phyloP scores from a whole-genome alignment of 495 filamentous ascomycete species.

The Aspergillus cristatus region DNA sequence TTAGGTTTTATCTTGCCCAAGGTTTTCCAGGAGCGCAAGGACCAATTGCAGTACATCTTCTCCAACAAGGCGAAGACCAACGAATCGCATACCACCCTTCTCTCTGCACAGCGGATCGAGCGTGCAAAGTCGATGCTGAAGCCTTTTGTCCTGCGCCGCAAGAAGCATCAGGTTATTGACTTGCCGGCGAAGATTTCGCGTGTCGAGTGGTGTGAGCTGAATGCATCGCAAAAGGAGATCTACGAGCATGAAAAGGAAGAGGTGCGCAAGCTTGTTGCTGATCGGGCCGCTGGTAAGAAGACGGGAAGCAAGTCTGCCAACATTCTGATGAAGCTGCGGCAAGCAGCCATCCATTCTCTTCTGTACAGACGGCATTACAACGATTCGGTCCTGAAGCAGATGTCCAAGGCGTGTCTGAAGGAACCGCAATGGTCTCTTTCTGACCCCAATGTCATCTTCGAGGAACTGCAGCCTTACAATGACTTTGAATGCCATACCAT shows the following conservation, averaged over 20 bases:
- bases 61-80: slow-evolving; percentile 80
- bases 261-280: slow-evolving; percentile 45
- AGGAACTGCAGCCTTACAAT: slow-evolving; percentile 62
- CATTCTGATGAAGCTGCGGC: slow-evolving; percentile 81
- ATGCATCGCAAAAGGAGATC: slow-evolving; percentile 54
- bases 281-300: slow-evolving; percentile 48
- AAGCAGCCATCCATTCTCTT: slow-evolving; percentile 88
- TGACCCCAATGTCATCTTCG: slow-evolving; percentile 54
- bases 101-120: slow-evolving; percentile 76
- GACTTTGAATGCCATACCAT: slow-evolving; percentile 80
- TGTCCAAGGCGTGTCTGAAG: slow-evolving; percentile 64
- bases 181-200: slow-evolving; percentile 72
- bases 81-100: slow-evolving; percentile 58
- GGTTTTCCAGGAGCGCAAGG: slow-evolving; percentile 63
- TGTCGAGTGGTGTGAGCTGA: slow-evolving; percentile 73
- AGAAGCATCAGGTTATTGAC: slow-evolving; percentile 91
- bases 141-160: slow-evolving; percentile 85
- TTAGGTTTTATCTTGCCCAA: slow-evolving; percentile 85
- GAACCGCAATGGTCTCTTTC: slow-evolving; percentile 51
- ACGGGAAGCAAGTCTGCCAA: slow-evolving; percentile 53
- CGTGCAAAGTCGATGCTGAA: slow-evolving; percentile 87
- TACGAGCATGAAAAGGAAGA: slow-evolving; percentile 55
- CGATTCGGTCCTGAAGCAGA: slow-evolving; percentile 62
- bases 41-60: slow-evolving; percentile 74
- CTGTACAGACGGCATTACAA: slow-evolving; percentile 74